Evolutionary conservation across 1,284 basidiomycete genomes (phyloP).

Genomic region (Caloboletus firmus): DNA sequence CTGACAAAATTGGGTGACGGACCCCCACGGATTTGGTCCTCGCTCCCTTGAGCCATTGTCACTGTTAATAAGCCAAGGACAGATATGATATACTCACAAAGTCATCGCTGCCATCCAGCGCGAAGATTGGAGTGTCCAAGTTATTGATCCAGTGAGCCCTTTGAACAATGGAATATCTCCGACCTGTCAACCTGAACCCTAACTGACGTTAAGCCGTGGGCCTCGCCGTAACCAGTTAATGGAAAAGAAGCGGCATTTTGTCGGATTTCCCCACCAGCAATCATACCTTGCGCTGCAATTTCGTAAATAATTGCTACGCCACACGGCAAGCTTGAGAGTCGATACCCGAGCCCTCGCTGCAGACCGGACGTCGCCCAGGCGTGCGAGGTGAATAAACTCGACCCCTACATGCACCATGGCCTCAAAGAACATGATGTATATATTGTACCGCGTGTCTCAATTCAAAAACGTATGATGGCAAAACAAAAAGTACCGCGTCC

Average conservation of each 20-base stretch:
- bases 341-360: neutral
- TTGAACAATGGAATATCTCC: neutral
- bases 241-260: slow-evolving; percentile 17
- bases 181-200: slow-evolving; percentile 11
- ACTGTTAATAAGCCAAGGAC: no score
- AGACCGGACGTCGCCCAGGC: neutral
- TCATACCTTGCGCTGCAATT: neutral
- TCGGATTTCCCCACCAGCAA: slow-evolving; percentile 9
- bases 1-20: slow-evolving; percentile 24
- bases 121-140: neutral
- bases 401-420: neutral
- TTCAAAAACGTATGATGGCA: neutral
- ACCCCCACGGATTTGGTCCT: slow-evolving; percentile 2
- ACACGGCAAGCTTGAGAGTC: slow-evolving; percentile 25
- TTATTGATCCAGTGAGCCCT: neutral
- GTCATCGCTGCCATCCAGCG: neutral
- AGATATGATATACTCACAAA: neutral
- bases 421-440: no score
- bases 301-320: slow-evolving; percentile 19
- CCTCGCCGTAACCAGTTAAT: neutral
- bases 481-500: neutral
- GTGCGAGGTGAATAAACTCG: neutral
- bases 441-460: neutral
- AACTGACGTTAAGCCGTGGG: slow-evolving; percentile 24
- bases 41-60: neutral